phyloP scores from a whole-genome alignment of 106 monocot genomes.

The Hemerocallis citrina region DNA sequence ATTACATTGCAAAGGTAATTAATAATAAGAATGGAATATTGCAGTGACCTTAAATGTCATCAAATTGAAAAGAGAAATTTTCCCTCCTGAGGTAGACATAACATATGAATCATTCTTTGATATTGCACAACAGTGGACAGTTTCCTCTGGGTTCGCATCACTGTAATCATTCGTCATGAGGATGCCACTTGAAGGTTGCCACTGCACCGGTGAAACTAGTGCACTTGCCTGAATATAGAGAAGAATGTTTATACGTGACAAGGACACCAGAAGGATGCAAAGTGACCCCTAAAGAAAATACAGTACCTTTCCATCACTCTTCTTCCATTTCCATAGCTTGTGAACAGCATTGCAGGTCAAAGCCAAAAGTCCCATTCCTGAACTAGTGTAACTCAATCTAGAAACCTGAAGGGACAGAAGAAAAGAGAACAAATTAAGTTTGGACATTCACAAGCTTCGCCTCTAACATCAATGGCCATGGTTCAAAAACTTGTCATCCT shows the following conservation, averaged over 20 bases:
- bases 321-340: slow-evolving; percentile 69
- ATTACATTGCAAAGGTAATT: neutral
- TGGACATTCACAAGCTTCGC: neutral
- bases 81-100: slow-evolving; percentile 57
- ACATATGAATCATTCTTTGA: slow-evolving; percentile 62
- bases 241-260: neutral
- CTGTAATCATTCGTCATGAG: slow-evolving; percentile 32
- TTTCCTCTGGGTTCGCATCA: slow-evolving; percentile 23
- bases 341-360: slow-evolving; percentile 54
- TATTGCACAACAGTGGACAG: slow-evolving; percentile 35
- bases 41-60: slow-evolving; percentile 47
- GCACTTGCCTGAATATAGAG: slow-evolving; percentile 21
- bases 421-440: neutral
- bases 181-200: slow-evolving; percentile 30
- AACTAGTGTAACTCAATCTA: slow-evolving; percentile 50
- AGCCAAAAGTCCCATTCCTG: slow-evolving; percentile 45
- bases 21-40: neutral
- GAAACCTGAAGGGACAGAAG: slow-evolving; percentile 25
- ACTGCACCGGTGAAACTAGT: slow-evolving; percentile 16
- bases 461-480: too few relatives aligned
- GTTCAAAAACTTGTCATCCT: too few relatives aligned
- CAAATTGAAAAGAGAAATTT: slow-evolving; percentile 54
- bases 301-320: slow-evolving; percentile 45
- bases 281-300: slow-evolving; percentile 7
- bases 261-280: neutral